A percentile compares a stretch with the other conserved stretches of the same genome.
phyloP scores from a whole-genome alignment of 2,329 filamentous ascomycete species.

The Aspergillus sp. region DNA sequence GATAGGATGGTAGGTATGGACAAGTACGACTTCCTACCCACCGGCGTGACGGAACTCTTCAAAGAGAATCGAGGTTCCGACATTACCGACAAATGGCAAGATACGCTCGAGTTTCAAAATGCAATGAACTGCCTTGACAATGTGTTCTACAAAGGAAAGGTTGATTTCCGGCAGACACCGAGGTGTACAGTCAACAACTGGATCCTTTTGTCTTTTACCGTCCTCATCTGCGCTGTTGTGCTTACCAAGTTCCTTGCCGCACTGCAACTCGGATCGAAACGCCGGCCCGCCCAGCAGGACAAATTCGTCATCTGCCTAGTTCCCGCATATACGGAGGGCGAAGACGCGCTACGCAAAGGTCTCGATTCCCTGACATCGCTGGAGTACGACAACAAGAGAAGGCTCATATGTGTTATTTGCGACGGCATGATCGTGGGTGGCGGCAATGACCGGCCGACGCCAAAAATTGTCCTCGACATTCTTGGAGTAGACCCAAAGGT shows the following conservation, averaged over 20 bases:
- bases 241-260: constrained; percentile 83
- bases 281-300: constrained; percentile 80
- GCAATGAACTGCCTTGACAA: constrained; percentile 74
- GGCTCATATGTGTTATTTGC: constrained; percentile 91
- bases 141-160: constrained; percentile 70
- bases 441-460: constrained; percentile 91
- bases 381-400: constrained; percentile 96
- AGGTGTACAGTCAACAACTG: constrained; percentile 85
- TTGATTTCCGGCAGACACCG: constrained; percentile 70
- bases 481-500: constrained; percentile 94
- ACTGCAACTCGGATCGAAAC: constrained; percentile 85
- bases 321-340: constrained; percentile 93
- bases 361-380: constrained; percentile 89
- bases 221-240: constrained; percentile 73
- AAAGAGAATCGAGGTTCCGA: constrained; percentile 69
- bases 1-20: constrained; percentile 46
- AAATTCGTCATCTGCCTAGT: constrained; percentile 99
- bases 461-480: constrained; percentile 95
- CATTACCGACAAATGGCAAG: constrained; percentile 58
- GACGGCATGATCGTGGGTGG: constrained; percentile 95
- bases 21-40: constrained; percentile 63
- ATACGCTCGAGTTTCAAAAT: constrained; percentile 46
- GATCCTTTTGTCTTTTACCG: constrained; percentile 76
- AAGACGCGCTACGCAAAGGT: constrained; percentile 86
- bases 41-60: constrained; percentile 57